Evolutionary conservation across 306 rosid genomes (phyloP).

Genomic region (Albizia julibrissin): DNA sequence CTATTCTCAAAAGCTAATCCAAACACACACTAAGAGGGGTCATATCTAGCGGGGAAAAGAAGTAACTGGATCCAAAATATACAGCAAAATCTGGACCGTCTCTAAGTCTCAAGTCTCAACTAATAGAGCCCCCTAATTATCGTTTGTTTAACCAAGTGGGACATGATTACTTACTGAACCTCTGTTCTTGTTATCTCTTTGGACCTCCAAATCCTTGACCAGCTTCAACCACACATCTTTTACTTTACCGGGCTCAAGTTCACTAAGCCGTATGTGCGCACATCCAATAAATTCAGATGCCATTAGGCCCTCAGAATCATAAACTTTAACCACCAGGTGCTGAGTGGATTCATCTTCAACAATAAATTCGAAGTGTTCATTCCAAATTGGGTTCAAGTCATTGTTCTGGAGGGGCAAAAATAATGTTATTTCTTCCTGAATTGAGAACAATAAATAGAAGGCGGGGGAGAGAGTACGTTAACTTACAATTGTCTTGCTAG

Average conservation of each 20-base stretch:
- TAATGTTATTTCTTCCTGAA: slow-evolving; percentile 32
- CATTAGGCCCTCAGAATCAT: slow-evolving; percentile 82
- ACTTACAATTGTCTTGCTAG: slow-evolving; percentile 88
- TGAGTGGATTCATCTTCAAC: slow-evolving; percentile 94
- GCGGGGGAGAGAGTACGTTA: slow-evolving; percentile 16
- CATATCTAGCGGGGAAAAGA: neutral
- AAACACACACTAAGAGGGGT: too few species aligned
- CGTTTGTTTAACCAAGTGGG: slow-evolving; percentile 27
- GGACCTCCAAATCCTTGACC: slow-evolving; percentile 90
- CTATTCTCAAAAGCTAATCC: too few species aligned
- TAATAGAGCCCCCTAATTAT: slow-evolving; percentile 24
- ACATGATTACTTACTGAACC: slow-evolving; percentile 68
- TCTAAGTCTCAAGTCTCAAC: neutral
- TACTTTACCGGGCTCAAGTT: slow-evolving; percentile 93
- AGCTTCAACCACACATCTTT: slow-evolving; percentile 96
- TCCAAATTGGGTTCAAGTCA: slow-evolving; percentile 96
- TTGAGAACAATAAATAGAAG: slow-evolving; percentile 17
- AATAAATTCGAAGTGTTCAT: slow-evolving; percentile 87
- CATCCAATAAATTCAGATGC: slow-evolving; percentile 77
- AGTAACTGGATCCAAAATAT: neutral
- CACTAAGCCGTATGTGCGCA: slow-evolving; percentile 58
- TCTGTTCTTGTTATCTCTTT: slow-evolving; percentile 84
- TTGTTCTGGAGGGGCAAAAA: slow-evolving; percentile 62
- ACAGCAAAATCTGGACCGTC: neutral
- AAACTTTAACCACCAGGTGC: slow-evolving; percentile 71